Conservation (phyloP, 768 basidiomycete species). For the Mycena vitilis region DNA sequence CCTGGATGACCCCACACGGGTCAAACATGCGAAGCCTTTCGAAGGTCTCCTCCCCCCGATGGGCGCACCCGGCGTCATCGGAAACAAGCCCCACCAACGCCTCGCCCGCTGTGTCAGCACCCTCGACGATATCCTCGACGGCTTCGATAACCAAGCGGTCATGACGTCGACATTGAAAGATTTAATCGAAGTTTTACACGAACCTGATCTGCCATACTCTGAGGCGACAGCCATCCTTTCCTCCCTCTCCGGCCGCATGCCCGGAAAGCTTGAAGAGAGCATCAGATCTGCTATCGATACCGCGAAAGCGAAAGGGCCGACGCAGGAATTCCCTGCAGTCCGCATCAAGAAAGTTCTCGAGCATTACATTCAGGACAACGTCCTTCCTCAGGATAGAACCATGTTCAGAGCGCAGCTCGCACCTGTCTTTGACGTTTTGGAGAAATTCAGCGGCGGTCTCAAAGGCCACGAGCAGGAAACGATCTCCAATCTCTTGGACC, state of each 20-base stretch:
- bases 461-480: slow-evolving; percentile 88
- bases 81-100: slow-evolving; percentile 91
- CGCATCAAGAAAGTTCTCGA: slow-evolving; percentile 90
- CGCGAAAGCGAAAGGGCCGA: slow-evolving; percentile 77
- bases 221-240: slow-evolving; percentile 88
- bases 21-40: slow-evolving; percentile 98
- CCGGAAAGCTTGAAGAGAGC: slow-evolving; percentile 88
- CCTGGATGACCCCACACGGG: slow-evolving; percentile 94
- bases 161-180: slow-evolving; percentile 91
- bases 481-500: slow-evolving; percentile 79
- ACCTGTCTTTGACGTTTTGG: slow-evolving; percentile 79
- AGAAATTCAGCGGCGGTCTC: slow-evolving; percentile 83
- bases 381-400: slow-evolving; percentile 82
- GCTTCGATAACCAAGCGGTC: slow-evolving; percentile 95
- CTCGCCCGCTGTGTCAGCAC: slow-evolving; percentile 78
- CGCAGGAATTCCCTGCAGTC: slow-evolving; percentile 88
- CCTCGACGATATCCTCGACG: slow-evolving; percentile 92
- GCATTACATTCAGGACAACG: slow-evolving; percentile 82
- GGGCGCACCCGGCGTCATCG: slow-evolving; percentile 87
- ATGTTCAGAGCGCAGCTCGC: slow-evolving; percentile 82
- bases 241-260: slow-evolving; percentile 92
- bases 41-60: slow-evolving; percentile 91
- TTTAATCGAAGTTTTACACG: slow-evolving; percentile 82
- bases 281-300: slow-evolving; percentile 83
- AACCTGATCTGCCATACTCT: slow-evolving; percentile 90